Percentiles rank a stretch among this genome's conserved stretches.
These are phyloP conservation scores for Scenedesmus sp. DNA, from an alignment of 163 green algal genomes.

Conservation along the genomic window DNA sequence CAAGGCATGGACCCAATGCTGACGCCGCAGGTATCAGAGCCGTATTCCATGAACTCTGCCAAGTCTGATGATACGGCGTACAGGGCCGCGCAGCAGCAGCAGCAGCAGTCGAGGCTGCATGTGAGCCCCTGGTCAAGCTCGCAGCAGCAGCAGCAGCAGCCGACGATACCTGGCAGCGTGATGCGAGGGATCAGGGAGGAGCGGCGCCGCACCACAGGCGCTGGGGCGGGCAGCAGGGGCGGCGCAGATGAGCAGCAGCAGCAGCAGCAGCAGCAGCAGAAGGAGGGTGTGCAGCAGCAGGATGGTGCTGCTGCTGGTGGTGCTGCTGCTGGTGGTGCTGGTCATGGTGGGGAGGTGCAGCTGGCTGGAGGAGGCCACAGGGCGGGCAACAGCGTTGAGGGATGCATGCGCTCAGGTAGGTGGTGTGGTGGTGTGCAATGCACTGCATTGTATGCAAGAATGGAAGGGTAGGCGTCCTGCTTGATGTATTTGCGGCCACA, in stretches of 20 bases:
- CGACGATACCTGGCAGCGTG: background rate
- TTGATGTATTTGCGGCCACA: background rate
- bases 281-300: background rate
- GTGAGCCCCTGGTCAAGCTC: background rate
- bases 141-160: background rate
- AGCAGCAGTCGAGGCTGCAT: background rate
- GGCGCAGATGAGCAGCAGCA: background rate
- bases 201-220: no score
- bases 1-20: background rate
- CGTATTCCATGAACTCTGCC: background rate
- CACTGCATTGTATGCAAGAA: no score
- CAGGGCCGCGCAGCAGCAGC: background rate
- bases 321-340: background rate
- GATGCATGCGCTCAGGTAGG: background rate
- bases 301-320: background rate
- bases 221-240: background rate
- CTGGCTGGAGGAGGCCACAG: background rate
- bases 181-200: background rate
- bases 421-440: no score
- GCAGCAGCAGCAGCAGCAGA: background rate
- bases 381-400: background rate
- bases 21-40: background rate
- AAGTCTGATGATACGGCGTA: background rate
- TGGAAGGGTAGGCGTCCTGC: no score
- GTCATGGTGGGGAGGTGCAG: background rate